Conservation (phyloP, 2,329 filamentous ascomycete species). For the Falciphora oryzae region DNA sequence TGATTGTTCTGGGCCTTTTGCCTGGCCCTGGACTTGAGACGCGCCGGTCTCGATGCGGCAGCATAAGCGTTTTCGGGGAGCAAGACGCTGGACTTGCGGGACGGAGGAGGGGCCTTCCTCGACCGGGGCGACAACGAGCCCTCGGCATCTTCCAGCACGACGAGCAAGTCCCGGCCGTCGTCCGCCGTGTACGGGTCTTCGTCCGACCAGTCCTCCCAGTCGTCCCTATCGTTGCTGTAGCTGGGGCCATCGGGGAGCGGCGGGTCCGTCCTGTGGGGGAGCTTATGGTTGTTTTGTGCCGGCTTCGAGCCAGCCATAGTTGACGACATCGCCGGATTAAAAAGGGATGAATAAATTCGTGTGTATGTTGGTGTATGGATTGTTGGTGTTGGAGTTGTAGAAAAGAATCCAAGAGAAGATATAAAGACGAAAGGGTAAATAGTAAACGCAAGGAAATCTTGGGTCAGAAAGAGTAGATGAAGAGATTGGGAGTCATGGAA, state of each 20-base stretch:
- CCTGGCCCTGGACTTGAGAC: slow-evolving; percentile 52
- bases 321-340: slow-evolving; percentile 6
- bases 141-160: slow-evolving; percentile 13
- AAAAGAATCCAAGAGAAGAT: slow-evolving; percentile 11
- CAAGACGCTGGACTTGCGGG: slow-evolving; percentile 16
- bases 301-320: slow-evolving; percentile 21
- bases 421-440: slow-evolving; percentile 3
- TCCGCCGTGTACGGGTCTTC: slow-evolving; percentile 35
- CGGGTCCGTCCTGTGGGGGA: not conserved
- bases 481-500: not conserved
- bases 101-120: slow-evolving; percentile 7
- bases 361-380: slow-evolving; percentile 4
- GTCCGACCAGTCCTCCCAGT: slow-evolving; percentile 51
- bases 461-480: not conserved
- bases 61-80: slow-evolving; percentile 28
- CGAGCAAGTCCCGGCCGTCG: slow-evolving; percentile 28
- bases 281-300: slow-evolving; percentile 13
- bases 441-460: not conserved
- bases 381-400: not conserved
- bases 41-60: slow-evolving; percentile 31
- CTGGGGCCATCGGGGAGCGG: slow-evolving; percentile 10
- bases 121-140: slow-evolving; percentile 9
- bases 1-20: slow-evolving; percentile 56
- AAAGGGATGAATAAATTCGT: slow-evolving; percentile 9
- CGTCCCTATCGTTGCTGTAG: slow-evolving; percentile 25